Evolutionary conservation across 139 green algal genomes (phyloP), one percentile per base, ranked within the genome.

Genomic region (Pseudopediastrum boryanum): DNA sequence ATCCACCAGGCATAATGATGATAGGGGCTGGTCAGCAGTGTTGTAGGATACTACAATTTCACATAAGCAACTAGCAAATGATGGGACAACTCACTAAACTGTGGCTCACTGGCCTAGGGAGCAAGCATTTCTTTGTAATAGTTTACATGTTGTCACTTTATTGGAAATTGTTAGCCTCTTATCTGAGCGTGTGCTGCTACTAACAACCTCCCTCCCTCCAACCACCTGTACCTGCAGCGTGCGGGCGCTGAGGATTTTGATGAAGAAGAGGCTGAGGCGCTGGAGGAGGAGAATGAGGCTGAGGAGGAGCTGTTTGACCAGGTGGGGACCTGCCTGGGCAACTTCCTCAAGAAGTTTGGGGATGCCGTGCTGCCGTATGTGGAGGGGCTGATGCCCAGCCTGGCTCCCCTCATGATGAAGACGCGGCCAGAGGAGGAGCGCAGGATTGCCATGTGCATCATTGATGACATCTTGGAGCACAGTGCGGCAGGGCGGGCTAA

Each of bases 391-490:
- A 92, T 98, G 80, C 89, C 91, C n/a, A 67, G 80, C 36, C 79
- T 97, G 4, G 86, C 78, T 8, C 71, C 71, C 19, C 85, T 97
- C 68, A 77, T 95, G 31, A 82, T 91, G 36, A 89, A 90, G 77
- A 63, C 56, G 21, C 81, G 85, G 27, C 66, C 75, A 0, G 19
- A 85, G 23, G 89, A 94, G 80, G 95, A 99, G 83, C 87, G 90
- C 21, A 86, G 95, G 50, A 92, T 98, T 41, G 95, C 89, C 31
- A 85, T 99, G 31, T 98, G 95, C 79, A 78, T 99, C 54, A 90
- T 99, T 67, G 95, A 98, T 58, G 95, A 98, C 82, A 85, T 98
- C 46, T 66, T 98, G 46, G 93, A 98, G 86, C 86, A 98, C 85
- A 89, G 80, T 2, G 76, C 90, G 8, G 84, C 83, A 25, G 93